These are phyloP conservation scores for Sphagnum magellanicum DNA, from an alignment of 228 moss, liverwort and hornwort genomes.

Conservation along the genomic window DNA sequence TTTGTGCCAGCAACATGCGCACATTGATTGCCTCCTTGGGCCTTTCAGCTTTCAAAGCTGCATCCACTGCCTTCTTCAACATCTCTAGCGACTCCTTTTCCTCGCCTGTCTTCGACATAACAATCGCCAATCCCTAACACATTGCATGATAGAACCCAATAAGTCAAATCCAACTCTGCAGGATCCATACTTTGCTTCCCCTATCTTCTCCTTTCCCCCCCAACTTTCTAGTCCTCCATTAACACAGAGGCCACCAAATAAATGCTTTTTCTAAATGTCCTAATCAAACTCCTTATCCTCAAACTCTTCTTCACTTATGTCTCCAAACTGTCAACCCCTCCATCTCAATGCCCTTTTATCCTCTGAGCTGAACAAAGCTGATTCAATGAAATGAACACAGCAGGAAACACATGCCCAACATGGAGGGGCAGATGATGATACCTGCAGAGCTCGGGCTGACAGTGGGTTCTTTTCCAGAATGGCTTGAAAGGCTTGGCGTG, in stretches of 20 bases:
- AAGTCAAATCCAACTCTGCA: background rate
- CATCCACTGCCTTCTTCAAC: conserved; percentile 58
- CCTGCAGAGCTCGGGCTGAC: conserved; percentile 91
- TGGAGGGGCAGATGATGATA: background rate
- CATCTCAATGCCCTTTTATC: too few species aligned
- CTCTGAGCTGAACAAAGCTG: too few species aligned
- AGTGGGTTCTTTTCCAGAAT: conserved; percentile 74
- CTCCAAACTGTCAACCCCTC: too few species aligned
- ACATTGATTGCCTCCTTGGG: conserved; percentile 61
- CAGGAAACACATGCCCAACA: too few species aligned
- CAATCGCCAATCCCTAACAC: conserved; percentile 73
- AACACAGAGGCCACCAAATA: too few species aligned
- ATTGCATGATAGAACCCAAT: background rate
- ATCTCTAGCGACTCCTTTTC: conserved; percentile 49
- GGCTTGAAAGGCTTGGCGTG: conserved; percentile 61
- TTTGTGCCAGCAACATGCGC: conserved; percentile 87
- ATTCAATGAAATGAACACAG: too few species aligned
- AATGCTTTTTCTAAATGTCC: too few species aligned
- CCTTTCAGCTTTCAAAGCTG: conserved; percentile 42
- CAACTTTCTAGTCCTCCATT: too few species aligned
- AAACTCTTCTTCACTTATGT: too few species aligned
- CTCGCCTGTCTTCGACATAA: conserved; percentile 73
- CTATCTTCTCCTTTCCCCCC: background rate
- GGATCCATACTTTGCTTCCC: background rate
- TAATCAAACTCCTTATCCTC: too few species aligned